These are phyloP conservation scores for Pugionium dolabratum DNA, from an alignment of 345 rosid genomes.

Conservation along the genomic window DNA sequence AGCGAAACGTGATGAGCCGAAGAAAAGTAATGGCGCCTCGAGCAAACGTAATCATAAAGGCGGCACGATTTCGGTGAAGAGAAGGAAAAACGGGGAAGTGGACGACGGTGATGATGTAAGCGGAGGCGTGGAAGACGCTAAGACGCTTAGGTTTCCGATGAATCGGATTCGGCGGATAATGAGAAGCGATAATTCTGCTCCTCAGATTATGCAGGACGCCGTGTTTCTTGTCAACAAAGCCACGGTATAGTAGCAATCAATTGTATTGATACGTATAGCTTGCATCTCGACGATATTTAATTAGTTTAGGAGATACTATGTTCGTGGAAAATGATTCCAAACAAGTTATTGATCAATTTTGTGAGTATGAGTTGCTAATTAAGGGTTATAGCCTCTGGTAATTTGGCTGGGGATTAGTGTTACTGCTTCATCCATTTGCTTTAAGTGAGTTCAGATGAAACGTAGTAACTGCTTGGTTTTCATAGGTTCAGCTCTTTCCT, in stretches of 20 bases:
- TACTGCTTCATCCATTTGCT: slow-evolving; percentile 3
- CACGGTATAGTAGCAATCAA: slow-evolving; percentile 44
- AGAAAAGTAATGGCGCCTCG: slow-evolving; percentile 34
- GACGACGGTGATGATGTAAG: slow-evolving; percentile 36
- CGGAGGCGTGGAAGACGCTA: slow-evolving; percentile 43
- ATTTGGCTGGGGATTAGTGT: neutral
- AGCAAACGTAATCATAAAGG: neutral
- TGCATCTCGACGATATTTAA: too few relatives aligned
- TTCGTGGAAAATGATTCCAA: too few relatives aligned
- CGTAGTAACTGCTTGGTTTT: neutral
- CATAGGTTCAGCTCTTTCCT: neutral
- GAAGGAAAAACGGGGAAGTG: slow-evolving; percentile 21
- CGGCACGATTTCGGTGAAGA: slow-evolving; percentile 22
- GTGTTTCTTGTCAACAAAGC: slow-evolving; percentile 81
- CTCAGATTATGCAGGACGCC: slow-evolving; percentile 55
- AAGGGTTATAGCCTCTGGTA: neutral
- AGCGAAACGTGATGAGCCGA: slow-evolving; percentile 6
- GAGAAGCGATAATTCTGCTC: slow-evolving; percentile 48
- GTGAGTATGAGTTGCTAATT: too few relatives aligned
- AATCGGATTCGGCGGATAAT: slow-evolving; percentile 67
- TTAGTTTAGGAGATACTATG: too few relatives aligned
- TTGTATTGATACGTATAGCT: too few relatives aligned
- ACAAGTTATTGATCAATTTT: too few relatives aligned
- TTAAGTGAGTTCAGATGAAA: slow-evolving; percentile 6
- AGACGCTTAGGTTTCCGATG: slow-evolving; percentile 64